Conservation (phyloP, 1,284 basidiomycete species). For the Cerrena zonata region DNA sequence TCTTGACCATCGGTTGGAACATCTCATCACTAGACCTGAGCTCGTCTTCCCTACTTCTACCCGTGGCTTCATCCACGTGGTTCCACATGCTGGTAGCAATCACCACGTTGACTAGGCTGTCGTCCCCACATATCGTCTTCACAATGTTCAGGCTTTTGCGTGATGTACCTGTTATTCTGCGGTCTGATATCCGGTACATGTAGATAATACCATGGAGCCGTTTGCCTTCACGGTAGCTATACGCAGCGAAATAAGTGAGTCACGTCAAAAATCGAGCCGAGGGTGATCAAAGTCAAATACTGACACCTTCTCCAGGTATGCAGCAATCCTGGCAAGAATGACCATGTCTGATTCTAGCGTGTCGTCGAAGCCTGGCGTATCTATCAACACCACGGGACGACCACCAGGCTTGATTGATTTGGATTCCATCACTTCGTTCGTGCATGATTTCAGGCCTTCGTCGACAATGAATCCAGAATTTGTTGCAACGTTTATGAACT, state of each 20-base stretch:
- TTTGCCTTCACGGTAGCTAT: constrained; percentile 16
- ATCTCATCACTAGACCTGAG: constrained; percentile 5
- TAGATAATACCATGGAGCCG: constrained; percentile 47
- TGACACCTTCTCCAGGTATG: not conserved
- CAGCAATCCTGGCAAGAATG: constrained; percentile 25
- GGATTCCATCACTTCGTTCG: constrained; percentile 15
- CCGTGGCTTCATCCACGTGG: constrained; percentile 23
- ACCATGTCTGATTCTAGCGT: constrained; percentile 25
- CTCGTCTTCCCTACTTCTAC: constrained; percentile 8
- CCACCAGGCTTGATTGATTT: constrained; percentile 26
- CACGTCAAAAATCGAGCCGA: too few relatives aligned
- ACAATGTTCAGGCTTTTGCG: constrained; percentile 45
- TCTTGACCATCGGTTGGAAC: constrained; percentile 6
- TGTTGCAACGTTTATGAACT: constrained; percentile 23
- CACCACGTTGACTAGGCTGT: constrained; percentile 40
- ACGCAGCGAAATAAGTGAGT: too few relatives aligned
- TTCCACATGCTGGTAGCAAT: constrained; percentile 50
- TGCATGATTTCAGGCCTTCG: constrained; percentile 17
- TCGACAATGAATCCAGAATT: constrained; percentile 14
- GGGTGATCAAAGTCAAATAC: too few relatives aligned
- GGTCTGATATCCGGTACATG: constrained; percentile 49
- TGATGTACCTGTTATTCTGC: constrained; percentile 44
- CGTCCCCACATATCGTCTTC: constrained; percentile 43
- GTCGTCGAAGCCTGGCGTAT: constrained; percentile 21
- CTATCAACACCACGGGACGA: constrained; percentile 22